Base-by-base conservation (phyloP, 768 basidiomycete genomes). In the Auricularia heimuer region DNA sequence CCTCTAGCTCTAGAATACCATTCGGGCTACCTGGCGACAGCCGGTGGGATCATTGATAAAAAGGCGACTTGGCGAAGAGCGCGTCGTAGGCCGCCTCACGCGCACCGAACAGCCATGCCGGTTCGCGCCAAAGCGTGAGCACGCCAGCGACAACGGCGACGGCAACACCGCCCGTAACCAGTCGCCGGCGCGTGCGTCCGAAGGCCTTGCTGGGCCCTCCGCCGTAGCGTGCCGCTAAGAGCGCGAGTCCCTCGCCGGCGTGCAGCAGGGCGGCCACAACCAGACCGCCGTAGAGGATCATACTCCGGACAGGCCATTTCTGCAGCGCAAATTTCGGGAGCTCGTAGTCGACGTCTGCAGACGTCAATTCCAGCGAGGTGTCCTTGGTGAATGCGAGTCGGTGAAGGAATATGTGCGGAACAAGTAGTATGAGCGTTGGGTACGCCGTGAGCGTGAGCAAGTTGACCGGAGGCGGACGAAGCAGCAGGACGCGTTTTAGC, bases 281-380 rank as follows among this genome's bases (percentile, higher is more conserved):
- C 10, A 94, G 80, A 0, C 82, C 85, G 1, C 78, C 72, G 69
- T 94, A 93, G 54, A 87, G 73, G 2, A 83, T 64, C 81, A 81
- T 85, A 69, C 82, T 87, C 45, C 82, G 77, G 71, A 77, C 74
- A 0, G 90, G 89, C 82, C 85, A 91, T 18, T 65, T 75, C 16
- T 78, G 77, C 45, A 93, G 73, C 2, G 83, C 89, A 4, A 82
- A 79, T 71, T 93, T 92, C 65, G 94, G 89, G 72, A 87, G 93
- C 67, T 92, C 88, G 71, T 82, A 94, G 74, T 91, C 87, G 44
- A 94, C 81, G 70, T 94, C 90, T 0, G 86, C 79, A 14, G 39
- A 42, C 0, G 92, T 91, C 16, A 87, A 83, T 29, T 93, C 77
- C 2, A 79, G 85, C 1, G 77, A 70, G 7, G 64, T 64, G 2